phyloP scores from a whole-genome alignment of 2,329 filamentous ascomycete genomes.

The Aspergillus sp. region DNA sequence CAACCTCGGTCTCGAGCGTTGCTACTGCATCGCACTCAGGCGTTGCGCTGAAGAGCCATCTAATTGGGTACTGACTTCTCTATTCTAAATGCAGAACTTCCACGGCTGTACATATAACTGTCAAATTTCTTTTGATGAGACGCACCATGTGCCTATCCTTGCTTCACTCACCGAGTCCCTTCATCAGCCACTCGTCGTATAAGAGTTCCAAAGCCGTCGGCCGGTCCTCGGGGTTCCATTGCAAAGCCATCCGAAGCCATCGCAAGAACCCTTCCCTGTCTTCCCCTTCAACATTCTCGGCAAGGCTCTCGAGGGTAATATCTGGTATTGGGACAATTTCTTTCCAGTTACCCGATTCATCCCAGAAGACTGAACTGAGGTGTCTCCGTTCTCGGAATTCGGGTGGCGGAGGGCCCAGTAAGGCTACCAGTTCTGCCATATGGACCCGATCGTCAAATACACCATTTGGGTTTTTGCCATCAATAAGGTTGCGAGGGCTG shows the following conservation, averaged over 20 bases:
- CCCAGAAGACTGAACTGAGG: conserved; percentile 23
- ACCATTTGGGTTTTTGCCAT: conserved; percentile 19
- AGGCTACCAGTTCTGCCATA: conserved; percentile 25
- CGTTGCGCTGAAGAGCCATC: neutral
- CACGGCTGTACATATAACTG: neutral
- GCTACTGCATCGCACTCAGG: too few species aligned
- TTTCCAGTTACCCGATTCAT: conserved; percentile 21
- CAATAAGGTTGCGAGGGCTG: conserved; percentile 9
- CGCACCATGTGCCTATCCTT: neutral
- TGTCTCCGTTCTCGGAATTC: conserved; percentile 17
- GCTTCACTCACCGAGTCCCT: conserved; percentile 1
- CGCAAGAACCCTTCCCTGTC: conserved; percentile 24
- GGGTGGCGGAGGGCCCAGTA: too few species aligned
- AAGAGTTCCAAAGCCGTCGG: conserved; percentile 35
- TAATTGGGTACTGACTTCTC: neutral
- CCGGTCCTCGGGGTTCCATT: conserved; percentile 25
- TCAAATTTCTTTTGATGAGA: neutral
- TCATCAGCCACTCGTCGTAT: conserved; percentile 38
- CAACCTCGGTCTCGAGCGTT: too few species aligned
- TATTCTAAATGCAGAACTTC: neutral
- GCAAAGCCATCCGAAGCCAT: conserved; percentile 28
- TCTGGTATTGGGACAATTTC: conserved; percentile 15
- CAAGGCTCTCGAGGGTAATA: conserved; percentile 12
- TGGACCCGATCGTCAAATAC: conserved; percentile 25
- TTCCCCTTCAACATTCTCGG: conserved; percentile 20